Evolutionary conservation across 2,329 filamentous ascomycete genomes (phyloP), one percentile per base, ranked within the genome.

Genomic region (Blastomyces parvus): DNA sequence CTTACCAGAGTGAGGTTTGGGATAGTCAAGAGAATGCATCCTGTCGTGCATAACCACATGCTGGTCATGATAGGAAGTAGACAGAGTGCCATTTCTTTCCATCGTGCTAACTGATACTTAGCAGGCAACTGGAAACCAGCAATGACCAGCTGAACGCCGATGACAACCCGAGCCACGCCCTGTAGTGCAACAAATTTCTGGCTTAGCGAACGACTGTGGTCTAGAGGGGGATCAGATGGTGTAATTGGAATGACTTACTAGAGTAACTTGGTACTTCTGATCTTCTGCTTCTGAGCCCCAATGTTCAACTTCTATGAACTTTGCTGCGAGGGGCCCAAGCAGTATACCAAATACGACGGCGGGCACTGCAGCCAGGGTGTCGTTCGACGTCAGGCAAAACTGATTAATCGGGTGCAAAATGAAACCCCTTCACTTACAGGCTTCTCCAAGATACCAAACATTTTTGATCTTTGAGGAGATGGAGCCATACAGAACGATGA

Each of bases 81-180:
- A 53, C 80, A 82, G 9, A 86, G 76, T 4, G 77, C 71, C 72
- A 86, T 79, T 63, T 84, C 83, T 63, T 79, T 81, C 74, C 80
- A 82, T 2, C 79, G 79, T 1, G 72, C 69, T 63, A 72, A 71
- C 50, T 80, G 74, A 70, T 86, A 87, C 68, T 79, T 81, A 53
- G 82, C 81, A 0, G 84, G 85, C 0, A 87, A 74, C 68, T 87
- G 83, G 67, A 83, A 86, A 33, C 84, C 85, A 1, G 83, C 84
- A 64, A 86, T 86, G 44, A 86, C 78, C n/a, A 86, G 77, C 67
- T 87, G 84, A 1, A 86, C 78, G 3, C 84, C 83, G 63, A 87
- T 86, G 64, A 86, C 83, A 36, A 87, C 76, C n/a, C 84, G 79
- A 65, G 79, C 80, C 8, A 86, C 68, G 14, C 80, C 81, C 71